Percentiles rank a stretch among this genome's conserved stretches.
Evolutionary conservation across 148 eudicot species (phyloP).

Genomic region (Amaranthus cruentus): DNA sequence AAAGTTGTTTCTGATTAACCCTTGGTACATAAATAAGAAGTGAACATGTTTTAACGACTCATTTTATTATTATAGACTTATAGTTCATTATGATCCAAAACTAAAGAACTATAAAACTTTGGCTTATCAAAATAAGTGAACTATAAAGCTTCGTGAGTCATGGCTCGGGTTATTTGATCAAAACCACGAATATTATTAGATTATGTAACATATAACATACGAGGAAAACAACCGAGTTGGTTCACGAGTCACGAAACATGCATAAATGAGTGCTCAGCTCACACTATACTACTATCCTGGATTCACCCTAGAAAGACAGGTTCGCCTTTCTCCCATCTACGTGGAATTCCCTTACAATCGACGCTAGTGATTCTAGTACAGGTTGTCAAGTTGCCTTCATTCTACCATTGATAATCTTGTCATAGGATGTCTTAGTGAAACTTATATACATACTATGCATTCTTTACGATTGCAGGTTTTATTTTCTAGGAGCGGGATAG

Average conservation of each 20-base stretch:
- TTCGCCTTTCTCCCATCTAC: not conserved
- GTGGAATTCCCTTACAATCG: not conserved
- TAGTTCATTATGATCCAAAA: too few species aligned
- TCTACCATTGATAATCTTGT: not conserved
- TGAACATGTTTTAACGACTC: too few species aligned
- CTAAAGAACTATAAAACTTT: not conserved
- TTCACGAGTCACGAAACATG: too few species aligned
- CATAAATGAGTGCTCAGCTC: too few species aligned
- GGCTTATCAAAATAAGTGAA: not conserved
- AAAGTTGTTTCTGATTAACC: too few species aligned
- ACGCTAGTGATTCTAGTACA: not conserved
- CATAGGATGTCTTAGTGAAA: not conserved
- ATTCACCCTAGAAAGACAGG: not conserved
- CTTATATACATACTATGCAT: too few species aligned
- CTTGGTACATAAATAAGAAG: too few species aligned
- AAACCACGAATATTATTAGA: too few species aligned
- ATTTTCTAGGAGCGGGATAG: not conserved
- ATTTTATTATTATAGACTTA: too few species aligned
- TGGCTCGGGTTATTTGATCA: too few species aligned
- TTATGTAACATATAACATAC: too few species aligned
- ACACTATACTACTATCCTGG: not conserved
- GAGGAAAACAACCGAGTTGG: too few species aligned
- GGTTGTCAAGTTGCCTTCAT: not conserved
- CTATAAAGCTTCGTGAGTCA: not conserved
- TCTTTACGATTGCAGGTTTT: slow-evolving; percentile 17